A percentile compares a stretch with the other conserved stretches of the same genome.
Conservation (phyloP, 2,329 filamentous ascomycete species). For the Aspergillus alliaceus region DNA sequence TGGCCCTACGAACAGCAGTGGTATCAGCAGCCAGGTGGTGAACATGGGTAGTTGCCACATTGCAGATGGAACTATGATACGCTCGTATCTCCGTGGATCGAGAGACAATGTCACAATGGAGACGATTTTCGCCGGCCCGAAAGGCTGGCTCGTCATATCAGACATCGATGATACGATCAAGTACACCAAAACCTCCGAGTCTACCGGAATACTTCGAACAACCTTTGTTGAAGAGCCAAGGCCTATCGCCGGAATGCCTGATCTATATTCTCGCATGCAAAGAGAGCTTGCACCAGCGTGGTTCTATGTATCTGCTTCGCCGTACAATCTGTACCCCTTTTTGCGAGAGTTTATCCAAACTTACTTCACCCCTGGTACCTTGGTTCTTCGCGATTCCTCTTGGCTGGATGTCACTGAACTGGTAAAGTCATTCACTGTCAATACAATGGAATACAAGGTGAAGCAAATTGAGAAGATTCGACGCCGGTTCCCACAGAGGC, state of each 20-base stretch:
- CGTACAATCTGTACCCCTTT: conserved; percentile 92
- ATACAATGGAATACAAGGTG: conserved; percentile 84
- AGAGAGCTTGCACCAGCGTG: conserved; percentile 65
- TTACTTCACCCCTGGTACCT: conserved; percentile 73
- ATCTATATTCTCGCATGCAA: conserved; percentile 71
- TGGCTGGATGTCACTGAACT: conserved; percentile 84
- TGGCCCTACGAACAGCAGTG: conserved; percentile 70
- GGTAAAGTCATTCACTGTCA: conserved; percentile 73
- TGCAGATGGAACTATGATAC: conserved; percentile 51
- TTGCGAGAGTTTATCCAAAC: conserved; percentile 70
- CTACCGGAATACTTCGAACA: conserved; percentile 75
- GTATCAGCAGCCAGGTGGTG: conserved; percentile 67
- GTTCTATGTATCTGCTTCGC: conserved; percentile 92
- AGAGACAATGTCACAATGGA: conserved; percentile 57
- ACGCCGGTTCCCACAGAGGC: conserved; percentile 73
- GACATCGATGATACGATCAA: conserved; percentile 98
- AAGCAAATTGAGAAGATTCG: conserved; percentile 76
- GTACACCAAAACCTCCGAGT: conserved; percentile 76
- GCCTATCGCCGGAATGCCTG: conserved; percentile 77
- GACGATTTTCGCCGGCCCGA: conserved; percentile 71
- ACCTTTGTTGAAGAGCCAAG: conserved; percentile 78
- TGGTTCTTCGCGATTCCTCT: conserved; percentile 80
- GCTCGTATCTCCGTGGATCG: conserved; percentile 28
- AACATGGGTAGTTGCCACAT: conserved; percentile 49
- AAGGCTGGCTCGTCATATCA: conserved; percentile 83